Base-by-base conservation (phyloP, 2,329 filamentous ascomycete species). In the Colletotrichum falcatum region DNA sequence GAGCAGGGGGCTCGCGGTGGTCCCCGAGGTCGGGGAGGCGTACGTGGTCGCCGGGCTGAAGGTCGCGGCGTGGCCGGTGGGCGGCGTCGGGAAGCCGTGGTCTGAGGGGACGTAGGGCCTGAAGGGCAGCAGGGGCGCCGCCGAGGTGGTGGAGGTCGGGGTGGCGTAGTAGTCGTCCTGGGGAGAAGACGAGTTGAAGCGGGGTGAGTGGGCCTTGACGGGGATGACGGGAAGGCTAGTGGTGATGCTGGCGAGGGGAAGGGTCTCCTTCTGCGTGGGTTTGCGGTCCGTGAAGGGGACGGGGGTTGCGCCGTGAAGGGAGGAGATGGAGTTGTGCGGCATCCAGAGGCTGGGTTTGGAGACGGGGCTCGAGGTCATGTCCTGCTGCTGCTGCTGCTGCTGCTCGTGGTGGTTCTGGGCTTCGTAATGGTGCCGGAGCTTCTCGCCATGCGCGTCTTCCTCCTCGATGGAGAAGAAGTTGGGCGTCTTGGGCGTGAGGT, bases 401-500 rank as follows among this genome's bases (percentile, higher is more conserved):
- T 66, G 23, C n/a, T 56, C 42, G 5, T 23, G 48, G 20, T 59
- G 66, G 2, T 42, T 72, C 72, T 75, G 51, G 75, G 65, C 46
- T n/a, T 55, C 53, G 33, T 55, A 14, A 61, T 74, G 23, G 46
- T 73, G n/a, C 63, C 69, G 61, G 8, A 61, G 55, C 56, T 74
- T 74, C 61, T 78, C 76, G 18, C 63, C 60, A 11, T 62, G 66
- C 55, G 51, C 61, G 18, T 70, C 66, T 48, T 80, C 78, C 18
- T 79, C 78, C 35, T 78, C 77, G 5, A 77, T 75, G 5, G 75
- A 75, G 74, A 81, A 81, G 74, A 82, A 81, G 46, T 76, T 75
- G 0, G 83, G 81, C 0, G 81, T 82, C 20, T 79, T 76, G 1
- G 81, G 81, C 11, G 80, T 80, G 30, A 84, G 76, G 63, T 82